These are phyloP conservation scores for Penicillium griseofulvum DNA, from an alignment of 2,329 filamentous ascomycete genomes.

Conservation along the genomic window DNA sequence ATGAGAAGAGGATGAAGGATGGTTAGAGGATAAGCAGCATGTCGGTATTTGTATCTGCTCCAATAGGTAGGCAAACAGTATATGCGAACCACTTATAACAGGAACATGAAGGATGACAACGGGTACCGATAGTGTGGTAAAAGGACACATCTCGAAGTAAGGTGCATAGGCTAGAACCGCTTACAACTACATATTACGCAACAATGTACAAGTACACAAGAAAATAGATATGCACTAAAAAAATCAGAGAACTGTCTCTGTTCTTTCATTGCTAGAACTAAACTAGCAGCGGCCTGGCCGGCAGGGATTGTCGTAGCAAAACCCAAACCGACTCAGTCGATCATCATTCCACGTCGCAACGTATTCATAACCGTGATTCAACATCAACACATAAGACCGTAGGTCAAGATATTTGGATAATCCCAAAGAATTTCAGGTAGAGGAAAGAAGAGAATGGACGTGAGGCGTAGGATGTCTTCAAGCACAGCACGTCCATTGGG, in stretches of 20 bases:
- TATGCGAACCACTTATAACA: too few relatives aligned
- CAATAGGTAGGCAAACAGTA: too few relatives aligned
- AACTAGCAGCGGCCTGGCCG: constrained; percentile 20
- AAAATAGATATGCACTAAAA: background rate
- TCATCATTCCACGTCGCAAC: constrained; percentile 27
- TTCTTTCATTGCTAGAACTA: constrained; percentile 19
- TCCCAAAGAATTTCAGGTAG: constrained; percentile 7
- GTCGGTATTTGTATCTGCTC: background rate
- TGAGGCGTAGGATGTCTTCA: constrained; percentile 5
- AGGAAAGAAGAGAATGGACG: constrained; percentile 9
- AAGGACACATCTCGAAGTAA: background rate
- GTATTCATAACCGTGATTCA: constrained; percentile 27
- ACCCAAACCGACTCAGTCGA: constrained; percentile 6
- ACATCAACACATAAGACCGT: constrained; percentile 24
- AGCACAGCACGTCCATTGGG: constrained; percentile 13
- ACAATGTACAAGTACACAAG: background rate
- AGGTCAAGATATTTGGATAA: constrained; percentile 17
- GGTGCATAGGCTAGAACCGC: background rate
- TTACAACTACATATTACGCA: background rate
- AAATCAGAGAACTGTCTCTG: constrained; percentile 7
- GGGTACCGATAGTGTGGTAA: too few relatives aligned
- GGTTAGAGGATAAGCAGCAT: background rate
- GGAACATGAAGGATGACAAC: too few relatives aligned
- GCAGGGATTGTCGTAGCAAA: constrained; percentile 3
- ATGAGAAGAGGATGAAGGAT: background rate